Base-by-base conservation (phyloP, 305 asterid species). In the Caryopteris hybrid region DNA sequence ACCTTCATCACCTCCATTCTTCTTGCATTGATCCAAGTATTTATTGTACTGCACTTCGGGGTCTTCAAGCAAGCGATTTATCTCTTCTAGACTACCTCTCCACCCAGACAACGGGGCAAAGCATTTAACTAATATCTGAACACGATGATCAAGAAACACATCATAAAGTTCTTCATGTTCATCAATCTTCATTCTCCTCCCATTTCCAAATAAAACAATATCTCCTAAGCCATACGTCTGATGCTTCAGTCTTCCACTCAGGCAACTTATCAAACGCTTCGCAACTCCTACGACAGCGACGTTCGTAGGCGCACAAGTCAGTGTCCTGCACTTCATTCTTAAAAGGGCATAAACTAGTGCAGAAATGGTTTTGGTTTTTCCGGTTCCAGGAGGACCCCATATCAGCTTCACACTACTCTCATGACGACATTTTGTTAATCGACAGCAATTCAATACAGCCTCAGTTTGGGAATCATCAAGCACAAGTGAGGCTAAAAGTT, bases 341-440 rank as follows among this genome's bases (percentile, higher is more conserved):
- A 75, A 64, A 34, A 86, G 64, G 36, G 65, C 16, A 16, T n/a
- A 68, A 8, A 73, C 55, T n/a, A 86, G 61, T 0, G 84, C 42
- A 0, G 80, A 70, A 2, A 80, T 61, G 4, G 88, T 84, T 41
- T 74, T 86, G 0, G 90, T 86, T 48, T 86, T 86, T 21, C 93
- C 93, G 0, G 93, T 86, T 31, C 93, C 90, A 0, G 90, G 90
- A 0, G 93, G 90, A 12, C 93, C 93, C 90, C 93, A 86, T 64
- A 84, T 75, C 33, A 84, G 74, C 76, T 80, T 82, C 58, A 82
- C 85, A 8, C 39, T 61, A 1, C 50, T 80, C 14, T 1, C 42
- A 3, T 84, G 90, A 14, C 6, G 18, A 45, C 93, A 86, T 74
- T 76, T 69, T 23, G 75, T 72, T 29, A 76, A 47, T 1, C 67